Conservation (phyloP, 257 asterid genomes). For the Solanum corneliomulleri region DNA sequence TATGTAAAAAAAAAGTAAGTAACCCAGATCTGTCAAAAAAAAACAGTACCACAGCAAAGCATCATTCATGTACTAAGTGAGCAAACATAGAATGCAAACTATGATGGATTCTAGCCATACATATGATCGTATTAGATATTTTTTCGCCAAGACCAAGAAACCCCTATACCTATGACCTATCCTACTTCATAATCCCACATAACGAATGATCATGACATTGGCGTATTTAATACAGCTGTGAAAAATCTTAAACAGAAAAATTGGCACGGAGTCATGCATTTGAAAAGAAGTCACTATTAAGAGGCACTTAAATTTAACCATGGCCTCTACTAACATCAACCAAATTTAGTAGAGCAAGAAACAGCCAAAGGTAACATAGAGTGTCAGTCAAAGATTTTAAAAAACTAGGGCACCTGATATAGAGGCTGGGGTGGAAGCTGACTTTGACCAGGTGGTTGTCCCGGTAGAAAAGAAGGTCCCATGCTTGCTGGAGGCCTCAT, state of each 20-base stretch:
- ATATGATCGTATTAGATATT: background rate
- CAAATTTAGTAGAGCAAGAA: background rate
- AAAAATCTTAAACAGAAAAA: background rate
- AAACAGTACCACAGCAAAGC: background rate
- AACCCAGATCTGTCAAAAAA: background rate
- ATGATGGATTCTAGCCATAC: background rate
- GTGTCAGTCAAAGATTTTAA: background rate
- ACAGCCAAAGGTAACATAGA: background rate
- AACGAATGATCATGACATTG: background rate
- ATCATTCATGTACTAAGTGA: background rate
- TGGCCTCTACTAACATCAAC: background rate
- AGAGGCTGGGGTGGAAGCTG: constrained; percentile 49
- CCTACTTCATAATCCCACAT: background rate
- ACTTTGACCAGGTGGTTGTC: constrained; percentile 57
- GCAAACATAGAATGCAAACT: background rate
- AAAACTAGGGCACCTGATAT: constrained; percentile 53
- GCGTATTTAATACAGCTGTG: background rate
- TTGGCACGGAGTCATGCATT: background rate
- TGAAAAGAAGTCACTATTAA: background rate
- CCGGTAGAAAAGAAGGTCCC: constrained; percentile 69
- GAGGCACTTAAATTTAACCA: background rate
- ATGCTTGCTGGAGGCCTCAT: constrained; percentile 44
- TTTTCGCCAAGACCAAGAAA: background rate
- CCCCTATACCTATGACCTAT: background rate
- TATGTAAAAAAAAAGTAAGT: background rate